Conservation (phyloP, 495 filamentous ascomycete species). For the Lasiosphaeria ovina region DNA sequence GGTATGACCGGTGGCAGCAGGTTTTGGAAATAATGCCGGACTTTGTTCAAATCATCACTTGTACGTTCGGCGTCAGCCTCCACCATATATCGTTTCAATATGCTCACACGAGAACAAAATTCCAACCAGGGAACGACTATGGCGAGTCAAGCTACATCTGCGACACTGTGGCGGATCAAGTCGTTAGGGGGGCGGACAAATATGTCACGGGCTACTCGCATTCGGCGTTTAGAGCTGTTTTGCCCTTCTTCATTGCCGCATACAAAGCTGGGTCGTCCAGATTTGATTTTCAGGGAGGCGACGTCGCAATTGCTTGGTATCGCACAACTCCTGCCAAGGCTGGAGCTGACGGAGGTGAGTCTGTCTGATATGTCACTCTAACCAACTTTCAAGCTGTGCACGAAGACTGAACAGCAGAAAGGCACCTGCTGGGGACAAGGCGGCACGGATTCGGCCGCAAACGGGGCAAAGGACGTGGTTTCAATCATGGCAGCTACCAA, state of each 20-base stretch:
- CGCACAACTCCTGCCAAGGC: conserved; percentile 44
- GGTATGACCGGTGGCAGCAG: conserved; percentile 73
- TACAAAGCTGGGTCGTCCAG: conserved; percentile 56
- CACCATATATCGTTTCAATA: background rate
- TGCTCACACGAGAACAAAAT: conserved; percentile 3
- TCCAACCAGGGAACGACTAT: conserved; percentile 68
- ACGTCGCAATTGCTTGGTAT: conserved; percentile 63
- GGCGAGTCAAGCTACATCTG: conserved; percentile 76
- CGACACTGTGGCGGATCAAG: conserved; percentile 47
- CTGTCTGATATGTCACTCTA: conserved; percentile 1
- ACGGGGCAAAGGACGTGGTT: conserved; percentile 45
- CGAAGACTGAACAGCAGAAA: background rate
- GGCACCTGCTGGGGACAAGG: conserved; percentile 49
- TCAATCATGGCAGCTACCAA: conserved; percentile 45
- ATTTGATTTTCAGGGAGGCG: conserved; percentile 43
- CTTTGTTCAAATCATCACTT: conserved; percentile 59
- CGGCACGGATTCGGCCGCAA: conserved; percentile 35
- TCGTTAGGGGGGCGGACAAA: conserved; percentile 48
- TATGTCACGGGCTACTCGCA: conserved; percentile 48
- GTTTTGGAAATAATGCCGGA: conserved; percentile 61
- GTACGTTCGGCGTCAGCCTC: conserved; percentile 10
- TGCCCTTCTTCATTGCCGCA: conserved; percentile 63
- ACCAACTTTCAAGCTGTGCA: background rate
- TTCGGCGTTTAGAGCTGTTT: conserved; percentile 44
- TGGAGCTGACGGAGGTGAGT: conserved; percentile 40